Evolutionary conservation across 495 filamentous ascomycete genomes (phyloP), one percentile per base, ranked within the genome.

Genomic region (Aspergillus egyptiacus): DNA sequence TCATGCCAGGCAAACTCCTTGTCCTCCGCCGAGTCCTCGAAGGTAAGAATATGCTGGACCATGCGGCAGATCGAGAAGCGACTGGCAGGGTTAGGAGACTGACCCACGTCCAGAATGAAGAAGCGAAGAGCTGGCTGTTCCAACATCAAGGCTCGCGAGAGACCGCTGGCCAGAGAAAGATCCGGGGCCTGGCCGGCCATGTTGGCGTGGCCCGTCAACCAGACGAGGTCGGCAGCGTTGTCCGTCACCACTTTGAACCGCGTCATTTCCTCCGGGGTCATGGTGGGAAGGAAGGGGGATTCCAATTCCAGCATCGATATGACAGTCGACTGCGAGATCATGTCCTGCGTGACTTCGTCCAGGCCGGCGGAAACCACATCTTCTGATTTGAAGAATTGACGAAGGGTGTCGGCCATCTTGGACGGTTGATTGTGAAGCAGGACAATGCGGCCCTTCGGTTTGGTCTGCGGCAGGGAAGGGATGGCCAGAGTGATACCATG

Each of bases 51-150:
- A n/a, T n/a, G n/a, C n/a, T n/a, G n/a, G n/a, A n/a, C n/a, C n/a
- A n/a, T n/a, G n/a, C n/a, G n/a, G n/a, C n/a, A n/a, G n/a, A n/a
- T n/a, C n/a, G n/a, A n/a, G n/a, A n/a, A n/a, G n/a, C n/a, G n/a
- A n/a, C n/a, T n/a, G n/a, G n/a, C n/a, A n/a, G n/a, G n/a, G n/a
- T n/a, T n/a, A n/a, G n/a, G n/a, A n/a, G n/a, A n/a, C n/a, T n/a
- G n/a, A n/a, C n/a, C n/a, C n/a, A n/a, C n/a, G n/a, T n/a, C n/a
- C n/a, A n/a, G n/a, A n/a, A n/a, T 54, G 1, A 47, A 49, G 42
- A 68, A 68, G 1, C 49, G 52, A 2, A 72, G 50, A 2, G 67
- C 55, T 1, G 66, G 67, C 50, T 71, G 68, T 13, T 71, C 69
- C 1, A 70, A 48, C 51, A 62, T 64, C 1, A 71, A 24, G 5